Percentiles rank a stretch among this genome's conserved stretches.
phyloP scores from a whole-genome alignment of 345 rosid genomes.

The Pistacia vera region DNA sequence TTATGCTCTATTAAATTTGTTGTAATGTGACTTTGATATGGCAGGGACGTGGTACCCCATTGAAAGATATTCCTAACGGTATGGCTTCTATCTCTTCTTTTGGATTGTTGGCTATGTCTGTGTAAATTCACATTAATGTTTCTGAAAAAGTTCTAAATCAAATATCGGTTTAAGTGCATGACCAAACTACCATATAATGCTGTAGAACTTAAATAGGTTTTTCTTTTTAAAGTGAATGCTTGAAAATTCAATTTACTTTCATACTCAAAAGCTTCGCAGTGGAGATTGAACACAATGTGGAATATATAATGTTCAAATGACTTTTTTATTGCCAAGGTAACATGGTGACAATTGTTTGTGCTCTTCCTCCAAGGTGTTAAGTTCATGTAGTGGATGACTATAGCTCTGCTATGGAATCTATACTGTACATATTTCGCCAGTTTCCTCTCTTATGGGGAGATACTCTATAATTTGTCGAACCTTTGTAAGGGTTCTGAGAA shows the following conservation, averaged over 20 bases:
- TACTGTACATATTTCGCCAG: not conserved
- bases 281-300: not conserved
- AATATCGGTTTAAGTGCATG: not conserved
- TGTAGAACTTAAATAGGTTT: not conserved
- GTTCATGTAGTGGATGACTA: not conserved
- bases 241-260: not conserved
- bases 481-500: not conserved
- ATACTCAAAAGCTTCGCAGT: not conserved
- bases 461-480: no score
- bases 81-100: conserved; percentile 23
- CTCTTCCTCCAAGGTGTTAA: not conserved
- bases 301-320: no score
- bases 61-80: conserved; percentile 96
- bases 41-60: conserved; percentile 87
- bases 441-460: not conserved
- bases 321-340: not conserved
- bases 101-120: not conserved
- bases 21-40: conserved; percentile 34
- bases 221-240: not conserved
- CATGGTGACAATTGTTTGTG: not conserved
- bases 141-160: not conserved
- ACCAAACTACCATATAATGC: not conserved
- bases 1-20: conserved; percentile 14
- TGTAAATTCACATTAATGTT: not conserved
- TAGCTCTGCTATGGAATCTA: not conserved